Conservation (phyloP, 345 rosid species). For the Tarenaya hassleriana region DNA sequence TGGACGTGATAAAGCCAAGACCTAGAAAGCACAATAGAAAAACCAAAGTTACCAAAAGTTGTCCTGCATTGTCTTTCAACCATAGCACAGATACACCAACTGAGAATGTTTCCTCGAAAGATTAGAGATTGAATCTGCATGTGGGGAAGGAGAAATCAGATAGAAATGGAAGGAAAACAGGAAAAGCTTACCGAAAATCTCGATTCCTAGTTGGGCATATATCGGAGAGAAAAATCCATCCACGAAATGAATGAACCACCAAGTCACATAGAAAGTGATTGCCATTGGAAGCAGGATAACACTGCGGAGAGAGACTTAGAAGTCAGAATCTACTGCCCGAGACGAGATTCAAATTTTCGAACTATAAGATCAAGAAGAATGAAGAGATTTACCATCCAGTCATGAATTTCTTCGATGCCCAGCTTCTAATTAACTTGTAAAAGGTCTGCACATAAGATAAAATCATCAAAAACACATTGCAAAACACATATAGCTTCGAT, state of each 20-base stretch:
- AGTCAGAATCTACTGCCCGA: conserved; percentile 20
- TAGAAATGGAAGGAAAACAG: neutral
- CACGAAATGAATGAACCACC: conserved; percentile 99
- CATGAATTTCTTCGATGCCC: conserved; percentile 99
- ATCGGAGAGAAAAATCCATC: conserved; percentile 98
- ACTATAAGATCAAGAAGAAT: conserved; percentile 5
- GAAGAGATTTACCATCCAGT: conserved; percentile 69
- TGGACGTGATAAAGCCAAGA: conserved; percentile 90
- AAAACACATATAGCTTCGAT: no score
- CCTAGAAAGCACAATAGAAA: conserved; percentile 40
- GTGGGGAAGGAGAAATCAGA: neutral
- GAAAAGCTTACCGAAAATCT: conserved; percentile 72
- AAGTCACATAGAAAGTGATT: conserved; percentile 86
- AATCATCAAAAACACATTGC: no score
- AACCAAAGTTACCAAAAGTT: conserved; percentile 3
- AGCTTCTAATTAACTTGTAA: conserved; percentile 85
- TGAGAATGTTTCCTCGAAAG: neutral
- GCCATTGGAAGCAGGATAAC: conserved; percentile 94
- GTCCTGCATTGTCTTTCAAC: neutral
- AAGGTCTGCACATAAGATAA: no score
- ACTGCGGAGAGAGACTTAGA: conserved; percentile 42
- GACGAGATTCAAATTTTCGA: no score
- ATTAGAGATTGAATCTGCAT: neutral
- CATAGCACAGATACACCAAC: neutral
- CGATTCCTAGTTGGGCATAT: conserved; percentile 84